phyloP scores from a whole-genome alignment of 1,284 basidiomycete genomes.

The Cutaneotrichosporon spelunceum region DNA sequence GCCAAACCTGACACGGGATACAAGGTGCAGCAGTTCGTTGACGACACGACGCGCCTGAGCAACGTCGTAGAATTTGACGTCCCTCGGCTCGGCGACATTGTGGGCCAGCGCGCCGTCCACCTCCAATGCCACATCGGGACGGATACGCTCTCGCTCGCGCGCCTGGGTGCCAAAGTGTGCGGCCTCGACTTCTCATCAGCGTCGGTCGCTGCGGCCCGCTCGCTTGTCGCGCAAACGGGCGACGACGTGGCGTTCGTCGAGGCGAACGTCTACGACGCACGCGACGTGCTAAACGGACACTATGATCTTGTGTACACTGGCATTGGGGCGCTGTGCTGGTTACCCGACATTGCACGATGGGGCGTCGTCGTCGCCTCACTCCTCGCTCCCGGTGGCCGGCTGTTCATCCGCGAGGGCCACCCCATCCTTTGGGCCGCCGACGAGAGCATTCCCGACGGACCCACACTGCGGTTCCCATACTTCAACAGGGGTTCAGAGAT shows the following conservation, averaged over 20 bases:
- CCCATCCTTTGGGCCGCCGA: constrained; percentile 10
- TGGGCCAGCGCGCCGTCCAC: constrained; percentile 1
- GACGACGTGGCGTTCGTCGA: constrained; percentile 6
- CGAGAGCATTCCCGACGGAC: constrained; percentile 1
- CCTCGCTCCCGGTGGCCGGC: constrained; percentile 5
- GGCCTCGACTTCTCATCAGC: constrained; percentile 8
- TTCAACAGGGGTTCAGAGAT: neutral
- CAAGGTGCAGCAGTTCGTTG: neutral
- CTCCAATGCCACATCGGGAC: constrained; percentile 17
- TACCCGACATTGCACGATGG: constrained; percentile 9
- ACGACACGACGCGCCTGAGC: constrained; percentile 5
- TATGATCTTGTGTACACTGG: constrained; percentile 16
- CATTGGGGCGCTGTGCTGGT: constrained; percentile 15
- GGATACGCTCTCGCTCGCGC: constrained; percentile 13
- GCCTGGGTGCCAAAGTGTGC: constrained; percentile 8
- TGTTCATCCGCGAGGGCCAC: constrained; percentile 15
- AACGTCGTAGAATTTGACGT: constrained; percentile 12
- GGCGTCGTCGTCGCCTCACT: neutral
- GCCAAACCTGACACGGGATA: constrained; percentile 4
- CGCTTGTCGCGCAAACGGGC: constrained; percentile 4
- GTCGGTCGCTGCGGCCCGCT: neutral
- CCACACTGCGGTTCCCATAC: constrained; percentile 10
- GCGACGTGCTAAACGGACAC: neutral
- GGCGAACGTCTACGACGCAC: constrained; percentile 10
- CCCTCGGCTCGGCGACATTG: constrained; percentile 7